These are phyloP conservation scores for Plasmodium billcollinsi DNA, from an alignment of 169 alveolate genomes.

Conservation along the genomic window DNA sequence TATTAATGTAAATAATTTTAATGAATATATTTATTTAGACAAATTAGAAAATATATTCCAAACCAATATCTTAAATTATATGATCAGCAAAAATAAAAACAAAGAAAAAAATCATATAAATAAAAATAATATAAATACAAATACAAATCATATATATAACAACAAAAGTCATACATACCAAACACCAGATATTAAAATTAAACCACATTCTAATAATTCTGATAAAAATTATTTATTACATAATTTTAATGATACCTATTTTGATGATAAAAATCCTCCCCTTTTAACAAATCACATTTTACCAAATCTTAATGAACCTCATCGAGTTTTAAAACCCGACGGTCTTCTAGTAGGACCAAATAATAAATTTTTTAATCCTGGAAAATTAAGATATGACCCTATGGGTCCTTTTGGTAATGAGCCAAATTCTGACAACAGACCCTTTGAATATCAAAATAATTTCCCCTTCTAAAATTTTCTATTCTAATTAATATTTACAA, in stretches of 20 bases:
- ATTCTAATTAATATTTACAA: too few relatives aligned
- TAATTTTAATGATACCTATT: conserved; percentile 34
- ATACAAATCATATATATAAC: conserved; percentile 6
- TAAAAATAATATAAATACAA: conserved; percentile 18
- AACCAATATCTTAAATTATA: conserved; percentile 28
- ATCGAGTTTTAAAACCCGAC: conserved; percentile 79
- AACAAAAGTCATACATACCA: background rate
- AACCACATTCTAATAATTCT: background rate
- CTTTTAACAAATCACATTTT: conserved; percentile 1
- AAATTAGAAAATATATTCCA: conserved; percentile 43
- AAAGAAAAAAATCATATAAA: conserved; percentile 3
- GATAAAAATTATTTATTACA: conserved; percentile 3
- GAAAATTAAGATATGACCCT: conserved; percentile 81
- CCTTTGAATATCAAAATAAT: conserved; percentile 51
- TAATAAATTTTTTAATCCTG: conserved; percentile 79
- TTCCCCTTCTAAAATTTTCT: conserved; percentile 41
- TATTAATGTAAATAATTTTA: background rate
- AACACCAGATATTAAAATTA: background rate
- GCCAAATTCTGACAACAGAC: conserved; percentile 82
- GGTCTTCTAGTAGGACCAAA: conserved; percentile 87
- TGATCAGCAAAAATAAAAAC: conserved; percentile 6
- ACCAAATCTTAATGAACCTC: conserved; percentile 14
- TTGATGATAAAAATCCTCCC: conserved; percentile 71
- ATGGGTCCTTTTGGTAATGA: conserved; percentile 87
- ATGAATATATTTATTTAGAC: conserved; percentile 10